These are phyloP conservation scores for Teratosphaeria epicoccoides DNA, from an alignment of 2,329 filamentous ascomycete genomes.

Conservation along the genomic window DNA sequence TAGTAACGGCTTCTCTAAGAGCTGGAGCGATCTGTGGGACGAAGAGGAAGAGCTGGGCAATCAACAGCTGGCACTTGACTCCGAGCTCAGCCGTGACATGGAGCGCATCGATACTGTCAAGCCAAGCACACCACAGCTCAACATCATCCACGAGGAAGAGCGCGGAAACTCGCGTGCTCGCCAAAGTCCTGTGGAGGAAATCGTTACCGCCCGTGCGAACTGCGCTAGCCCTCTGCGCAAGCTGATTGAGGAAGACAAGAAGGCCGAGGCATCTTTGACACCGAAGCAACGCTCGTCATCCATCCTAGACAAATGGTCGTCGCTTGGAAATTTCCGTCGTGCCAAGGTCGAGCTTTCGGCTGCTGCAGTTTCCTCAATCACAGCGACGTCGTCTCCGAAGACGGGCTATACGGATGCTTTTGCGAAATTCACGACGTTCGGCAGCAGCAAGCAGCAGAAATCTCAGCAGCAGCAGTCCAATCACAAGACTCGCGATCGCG, in stretches of 20 bases:
- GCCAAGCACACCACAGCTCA: constrained; percentile 48
- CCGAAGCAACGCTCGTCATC: constrained; percentile 47
- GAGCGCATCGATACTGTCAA: constrained; percentile 30
- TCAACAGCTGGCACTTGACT: constrained; percentile 40
- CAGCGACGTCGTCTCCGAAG: constrained; percentile 25
- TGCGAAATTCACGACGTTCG: constrained; percentile 23
- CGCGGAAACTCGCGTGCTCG: constrained; percentile 40
- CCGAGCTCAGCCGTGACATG: constrained; percentile 29
- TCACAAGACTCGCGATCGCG: constrained; percentile 19
- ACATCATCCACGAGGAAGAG: constrained; percentile 36
- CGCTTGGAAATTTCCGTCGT: constrained; percentile 72
- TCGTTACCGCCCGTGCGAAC: constrained; percentile 36
- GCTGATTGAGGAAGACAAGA: constrained; percentile 27
- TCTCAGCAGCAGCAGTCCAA: constrained; percentile 5
- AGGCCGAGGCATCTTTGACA: constrained; percentile 42
- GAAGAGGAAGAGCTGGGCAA: constrained; percentile 73
- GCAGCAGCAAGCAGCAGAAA: constrained; percentile 25
- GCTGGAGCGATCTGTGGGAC: constrained; percentile 98
- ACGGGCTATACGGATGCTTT: constrained; percentile 24
- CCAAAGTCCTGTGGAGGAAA: constrained; percentile 43
- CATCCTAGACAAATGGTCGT: constrained; percentile 75
- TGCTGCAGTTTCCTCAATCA: constrained; percentile 24
- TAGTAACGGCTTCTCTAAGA: constrained; percentile 66
- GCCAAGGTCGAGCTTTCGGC: constrained; percentile 42
- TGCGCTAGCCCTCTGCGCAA: constrained; percentile 18